These are phyloP conservation scores for Asterella californica DNA, from an alignment of 225 moss, liverwort and hornwort genomes.

Conservation along the genomic window DNA sequence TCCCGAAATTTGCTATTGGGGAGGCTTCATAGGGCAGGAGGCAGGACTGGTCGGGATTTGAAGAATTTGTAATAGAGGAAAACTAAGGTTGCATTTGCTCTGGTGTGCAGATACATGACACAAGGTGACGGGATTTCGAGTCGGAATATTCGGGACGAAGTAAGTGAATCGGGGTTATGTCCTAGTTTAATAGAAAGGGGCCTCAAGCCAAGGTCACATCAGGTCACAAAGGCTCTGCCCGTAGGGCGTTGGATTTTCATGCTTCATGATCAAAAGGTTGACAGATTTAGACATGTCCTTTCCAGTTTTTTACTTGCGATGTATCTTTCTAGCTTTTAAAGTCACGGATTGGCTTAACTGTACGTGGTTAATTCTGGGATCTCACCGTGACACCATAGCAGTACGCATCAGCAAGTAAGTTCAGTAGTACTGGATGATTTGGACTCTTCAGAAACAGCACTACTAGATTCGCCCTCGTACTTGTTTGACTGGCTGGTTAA, in stretches of 20 bases:
- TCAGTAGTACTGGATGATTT: too few species aligned
- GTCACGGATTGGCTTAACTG: not conserved
- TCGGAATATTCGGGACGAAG: slow-evolving; percentile 65
- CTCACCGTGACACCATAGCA: too few species aligned
- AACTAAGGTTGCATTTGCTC: not conserved
- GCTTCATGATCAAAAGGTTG: not conserved
- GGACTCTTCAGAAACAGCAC: too few species aligned
- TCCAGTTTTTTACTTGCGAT: not conserved
- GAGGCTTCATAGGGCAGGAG: not conserved
- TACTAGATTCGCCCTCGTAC: too few species aligned
- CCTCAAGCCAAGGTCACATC: not conserved
- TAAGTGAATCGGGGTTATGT: slow-evolving; percentile 21
- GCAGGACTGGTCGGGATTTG: not conserved
- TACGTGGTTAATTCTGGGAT: too few species aligned
- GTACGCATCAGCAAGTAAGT: too few species aligned
- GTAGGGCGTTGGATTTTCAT: not conserved
- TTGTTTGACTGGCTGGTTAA: not conserved
- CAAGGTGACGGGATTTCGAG: slow-evolving; percentile 64
- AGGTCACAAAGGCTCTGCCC: not conserved
- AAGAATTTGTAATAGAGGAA: not conserved
- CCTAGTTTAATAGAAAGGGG: not conserved
- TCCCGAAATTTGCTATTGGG: not conserved
- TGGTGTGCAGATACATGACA: slow-evolving; percentile 66
- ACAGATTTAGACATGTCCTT: too few species aligned
- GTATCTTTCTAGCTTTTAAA: not conserved